Percentiles rank a stretch among this genome's conserved stretches.
phyloP scores from a whole-genome alignment of 106 monocot species.

The Acorus gramineus region DNA sequence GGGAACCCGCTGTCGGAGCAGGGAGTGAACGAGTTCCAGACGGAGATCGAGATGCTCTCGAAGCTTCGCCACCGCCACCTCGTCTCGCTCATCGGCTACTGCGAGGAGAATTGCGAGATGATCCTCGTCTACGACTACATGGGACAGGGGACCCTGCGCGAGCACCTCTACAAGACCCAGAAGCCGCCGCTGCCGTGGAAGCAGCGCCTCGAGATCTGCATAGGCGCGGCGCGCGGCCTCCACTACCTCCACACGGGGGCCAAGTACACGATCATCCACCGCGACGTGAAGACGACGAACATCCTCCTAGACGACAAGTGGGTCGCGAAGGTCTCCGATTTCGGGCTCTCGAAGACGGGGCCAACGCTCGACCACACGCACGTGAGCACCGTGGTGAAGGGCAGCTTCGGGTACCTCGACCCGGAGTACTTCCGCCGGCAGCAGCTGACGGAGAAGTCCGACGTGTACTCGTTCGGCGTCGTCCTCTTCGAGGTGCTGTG shows the following conservation, averaged over 20 bases:
- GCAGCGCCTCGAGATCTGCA: conserved; percentile 81
- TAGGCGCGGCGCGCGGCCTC: conserved; percentile 74
- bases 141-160: conserved; percentile 57
- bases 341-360: conserved; percentile 66
- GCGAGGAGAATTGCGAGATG: conserved; percentile 78
- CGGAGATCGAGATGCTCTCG: conserved; percentile 82
- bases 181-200: conserved; percentile 65
- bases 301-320: conserved; percentile 71
- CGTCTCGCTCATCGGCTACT: conserved; percentile 79
- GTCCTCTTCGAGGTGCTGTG: conserved; percentile 77
- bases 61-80: conserved; percentile 86
- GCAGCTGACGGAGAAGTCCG: conserved; percentile 79
- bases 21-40: conserved; percentile 74
- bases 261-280: conserved; percentile 72
- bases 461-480: conserved; percentile 77
- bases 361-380: conserved; percentile 47
- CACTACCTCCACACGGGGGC: conserved; percentile 91
- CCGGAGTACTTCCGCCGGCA: conserved; percentile 75
- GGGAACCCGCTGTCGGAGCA: conserved; percentile 62
- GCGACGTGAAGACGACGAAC: conserved; percentile 86
- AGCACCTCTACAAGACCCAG: conserved; percentile 70
- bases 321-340: conserved; percentile 72
- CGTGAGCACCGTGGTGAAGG: conserved; percentile 82
- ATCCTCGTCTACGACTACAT: conserved; percentile 82
- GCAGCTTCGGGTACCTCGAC: conserved; percentile 79